Evolutionary conservation across 495 filamentous ascomycete genomes (phyloP).

Genomic region (Lepidopterella palustris): DNA sequence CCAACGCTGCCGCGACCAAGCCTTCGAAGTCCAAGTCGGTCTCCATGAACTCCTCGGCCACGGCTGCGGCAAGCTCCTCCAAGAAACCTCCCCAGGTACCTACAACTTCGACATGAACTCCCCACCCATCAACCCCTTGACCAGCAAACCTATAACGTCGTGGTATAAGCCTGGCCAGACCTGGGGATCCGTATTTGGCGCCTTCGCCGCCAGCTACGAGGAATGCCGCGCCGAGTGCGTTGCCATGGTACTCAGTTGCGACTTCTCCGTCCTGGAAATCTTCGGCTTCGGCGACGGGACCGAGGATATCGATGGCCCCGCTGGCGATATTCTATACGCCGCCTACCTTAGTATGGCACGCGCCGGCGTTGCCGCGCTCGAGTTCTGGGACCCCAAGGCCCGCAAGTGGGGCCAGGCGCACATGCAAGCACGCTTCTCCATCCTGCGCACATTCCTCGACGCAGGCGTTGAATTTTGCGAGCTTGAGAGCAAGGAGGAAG

Average conservation of each 20-base stretch:
- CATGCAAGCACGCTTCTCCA: conserved; percentile 89
- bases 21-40: conserved; percentile 93
- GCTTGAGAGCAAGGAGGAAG: conserved; percentile 64
- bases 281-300: conserved; percentile 82
- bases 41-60: conserved; percentile 95
- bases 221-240: conserved; percentile 81
- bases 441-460: conserved; percentile 79
- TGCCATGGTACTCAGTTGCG: conserved; percentile 86
- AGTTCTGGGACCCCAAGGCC: conserved; percentile 82
- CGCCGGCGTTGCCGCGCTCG: conserved; percentile 74
- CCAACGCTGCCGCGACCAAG: conserved; percentile 68
- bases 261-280: conserved; percentile 80
- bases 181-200: conserved; percentile 87
- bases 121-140: conserved; percentile 75
- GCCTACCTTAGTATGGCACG: conserved; percentile 89
- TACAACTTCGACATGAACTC: conserved; percentile 82
- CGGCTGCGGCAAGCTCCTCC: conserved; percentile 89
- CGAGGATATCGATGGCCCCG: conserved; percentile 61
- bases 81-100: conserved; percentile 71
- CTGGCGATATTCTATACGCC: conserved; percentile 78
- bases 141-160: conserved; percentile 65
- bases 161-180: conserved; percentile 94
- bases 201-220: conserved; percentile 80
- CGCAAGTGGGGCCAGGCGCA: conserved; percentile 93
- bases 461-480: conserved; percentile 78